Evolutionary conservation across 495 filamentous ascomycete genomes (phyloP), one percentile per base, ranked within the genome.

Genomic region (Apiosordaria backusii): DNA sequence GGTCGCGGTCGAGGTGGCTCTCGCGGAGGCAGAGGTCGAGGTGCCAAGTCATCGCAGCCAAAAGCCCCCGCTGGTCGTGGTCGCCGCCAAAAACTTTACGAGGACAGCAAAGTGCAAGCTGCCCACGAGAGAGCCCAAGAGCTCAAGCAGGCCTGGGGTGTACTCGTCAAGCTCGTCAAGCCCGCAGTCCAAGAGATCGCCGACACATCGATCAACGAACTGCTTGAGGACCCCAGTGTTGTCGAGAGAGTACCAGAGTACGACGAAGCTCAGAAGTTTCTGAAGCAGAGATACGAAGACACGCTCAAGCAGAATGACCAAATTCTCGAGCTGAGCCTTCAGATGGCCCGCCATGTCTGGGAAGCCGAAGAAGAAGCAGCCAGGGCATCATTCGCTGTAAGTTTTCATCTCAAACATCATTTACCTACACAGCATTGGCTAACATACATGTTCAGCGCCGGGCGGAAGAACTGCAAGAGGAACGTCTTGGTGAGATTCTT

Each of bases 101-200:
- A 75, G n/a, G 75, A 76, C 27, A 63, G 69, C 45, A 70, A 68
- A 27, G 72, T 73, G 55, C 81, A 83, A 66, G 81, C 81, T 29
- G 76, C 79, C 53, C 78, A 81, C 57, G 81, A 83, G 63, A 81
- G 81, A 62, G 72, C 72, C 61, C 70, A 76, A 57, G 76, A 80
- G 50, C 72, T 82, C 18, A 77, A 76, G 73, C 73, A 77, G 7
- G 71, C 77, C 23, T 83, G 70, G 63, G 64, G 70, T 0, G 65
- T 77, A 61, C 73, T 81, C n/a, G 70, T 74, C 59, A 69, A 72
- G 60, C 67, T 71, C 40, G 59, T 81, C 59, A 82, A 79, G 67
- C 79, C 79, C 26, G 76, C 70, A 23, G 71, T 79, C 13, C 75
- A 79, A 5, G 78, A 82, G 53, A 70, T 83, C 3, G 80, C 80